These are phyloP conservation scores for Gastrodia elata DNA, from an alignment of 106 monocot species.

Conservation along the genomic window DNA sequence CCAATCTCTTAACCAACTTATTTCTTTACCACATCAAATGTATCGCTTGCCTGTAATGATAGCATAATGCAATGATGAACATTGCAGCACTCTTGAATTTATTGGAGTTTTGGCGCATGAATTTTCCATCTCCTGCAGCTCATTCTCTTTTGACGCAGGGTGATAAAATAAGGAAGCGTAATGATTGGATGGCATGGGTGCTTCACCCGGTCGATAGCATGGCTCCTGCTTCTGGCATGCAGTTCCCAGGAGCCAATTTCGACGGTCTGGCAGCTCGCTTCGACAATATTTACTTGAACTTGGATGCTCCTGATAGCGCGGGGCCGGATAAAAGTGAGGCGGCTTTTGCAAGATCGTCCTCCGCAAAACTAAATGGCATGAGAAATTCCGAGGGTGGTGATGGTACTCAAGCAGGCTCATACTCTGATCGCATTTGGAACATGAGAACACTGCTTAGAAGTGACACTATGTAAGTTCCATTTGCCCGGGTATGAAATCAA, in stretches of 20 bases:
- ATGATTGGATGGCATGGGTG: constrained; percentile 52
- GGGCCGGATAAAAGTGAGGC: constrained; percentile 7
- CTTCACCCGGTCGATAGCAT: constrained; percentile 10
- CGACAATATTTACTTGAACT: constrained; percentile 22
- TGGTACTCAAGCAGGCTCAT: neutral
- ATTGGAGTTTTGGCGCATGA: neutral
- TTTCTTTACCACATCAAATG: too few relatives aligned
- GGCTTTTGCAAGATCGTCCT: constrained; percentile 31
- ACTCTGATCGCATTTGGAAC: constrained; percentile 2
- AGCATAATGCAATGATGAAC: too few relatives aligned
- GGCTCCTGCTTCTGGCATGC: constrained; percentile 4
- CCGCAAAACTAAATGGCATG: constrained; percentile 16
- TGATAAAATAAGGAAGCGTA: constrained; percentile 45
- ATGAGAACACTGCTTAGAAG: neutral
- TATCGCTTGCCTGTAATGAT: too few relatives aligned
- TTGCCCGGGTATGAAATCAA: neutral
- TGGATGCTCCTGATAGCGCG: constrained; percentile 7
- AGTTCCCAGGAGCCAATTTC: constrained; percentile 6
- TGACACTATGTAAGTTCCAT: constrained; percentile 6
- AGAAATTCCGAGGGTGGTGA: neutral
- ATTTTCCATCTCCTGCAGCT: neutral
- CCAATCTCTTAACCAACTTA: too few relatives aligned
- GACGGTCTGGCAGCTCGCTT: constrained; percentile 15
- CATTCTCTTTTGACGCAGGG: constrained; percentile 21
- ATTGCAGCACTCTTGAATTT: too few relatives aligned